Conservation (phyloP, 129 eudicot species). For the Tanacetum coccineum region DNA sequence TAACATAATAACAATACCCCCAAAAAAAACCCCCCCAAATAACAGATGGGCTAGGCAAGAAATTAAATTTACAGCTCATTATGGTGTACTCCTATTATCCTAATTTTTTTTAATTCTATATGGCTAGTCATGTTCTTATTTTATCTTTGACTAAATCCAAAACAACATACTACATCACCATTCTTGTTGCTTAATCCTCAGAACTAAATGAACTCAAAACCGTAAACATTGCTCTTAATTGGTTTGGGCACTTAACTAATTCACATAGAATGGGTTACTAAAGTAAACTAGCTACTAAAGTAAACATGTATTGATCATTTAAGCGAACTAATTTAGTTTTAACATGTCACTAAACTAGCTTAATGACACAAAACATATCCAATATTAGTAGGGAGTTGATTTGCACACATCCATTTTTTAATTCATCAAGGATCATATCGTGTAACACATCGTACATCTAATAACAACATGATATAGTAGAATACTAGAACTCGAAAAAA, state of each 20-base stretch:
- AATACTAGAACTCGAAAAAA: too few relatives aligned
- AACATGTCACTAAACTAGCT: too few relatives aligned
- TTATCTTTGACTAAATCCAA: slow-evolving; percentile 20
- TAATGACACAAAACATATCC: too few relatives aligned
- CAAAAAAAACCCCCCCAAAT: too few relatives aligned
- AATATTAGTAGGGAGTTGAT: too few relatives aligned
- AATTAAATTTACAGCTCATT: slow-evolving; percentile 15
- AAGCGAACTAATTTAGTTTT: too few relatives aligned
- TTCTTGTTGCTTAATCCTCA: not conserved
- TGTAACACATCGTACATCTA: too few relatives aligned
- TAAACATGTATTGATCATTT: too few relatives aligned
- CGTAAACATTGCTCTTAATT: not conserved
- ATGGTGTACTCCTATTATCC: slow-evolving; percentile 17
- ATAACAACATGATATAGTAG: too few relatives aligned
- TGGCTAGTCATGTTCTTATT: slow-evolving; percentile 18
- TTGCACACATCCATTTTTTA: too few relatives aligned
- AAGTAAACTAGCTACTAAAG: too few relatives aligned
- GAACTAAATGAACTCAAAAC: slow-evolving; percentile 5
- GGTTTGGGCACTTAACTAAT: not conserved
- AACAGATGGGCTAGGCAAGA: slow-evolving; percentile 14
- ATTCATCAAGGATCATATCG: too few relatives aligned
- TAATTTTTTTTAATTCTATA: slow-evolving; percentile 4
- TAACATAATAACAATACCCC: slow-evolving; percentile 8
- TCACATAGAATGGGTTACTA: not conserved
- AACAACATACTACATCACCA: not conserved